Evolutionary conservation across 208 protist genomes (phyloP).

Genomic region (Kentomonas sorsogonicus): DNA sequence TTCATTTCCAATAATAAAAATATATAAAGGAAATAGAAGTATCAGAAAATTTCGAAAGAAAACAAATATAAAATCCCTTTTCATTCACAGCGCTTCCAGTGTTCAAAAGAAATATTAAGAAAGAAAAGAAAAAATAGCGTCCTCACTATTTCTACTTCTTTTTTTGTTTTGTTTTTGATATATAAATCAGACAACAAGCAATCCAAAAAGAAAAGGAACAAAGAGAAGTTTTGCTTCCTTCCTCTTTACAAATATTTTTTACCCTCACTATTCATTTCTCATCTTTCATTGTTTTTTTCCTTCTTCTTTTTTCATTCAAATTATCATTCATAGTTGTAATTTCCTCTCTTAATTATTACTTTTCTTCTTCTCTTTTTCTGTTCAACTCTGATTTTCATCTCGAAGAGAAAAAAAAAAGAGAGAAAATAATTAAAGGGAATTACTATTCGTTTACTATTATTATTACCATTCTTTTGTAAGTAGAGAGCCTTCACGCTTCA

Average conservation of each 20-base stretch:
- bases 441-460: constrained; percentile 8
- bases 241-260: background rate
- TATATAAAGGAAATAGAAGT: too few relatives aligned
- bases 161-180: background rate
- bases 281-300: constrained; percentile 4
- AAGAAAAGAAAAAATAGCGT: background rate
- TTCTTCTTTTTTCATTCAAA: constrained; percentile 4
- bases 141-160: background rate
- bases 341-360: background rate
- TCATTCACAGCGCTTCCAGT: too few relatives aligned
- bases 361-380: constrained; percentile 14
- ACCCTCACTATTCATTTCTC: too few relatives aligned
- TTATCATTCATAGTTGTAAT: background rate
- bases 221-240: background rate
- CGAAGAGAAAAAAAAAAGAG: constrained; percentile 10
- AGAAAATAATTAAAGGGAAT: constrained; percentile 3
- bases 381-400: too few relatives aligned
- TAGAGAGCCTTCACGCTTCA: too few relatives aligned
- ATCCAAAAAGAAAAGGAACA: background rate
- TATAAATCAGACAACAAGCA: background rate
- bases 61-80: too few relatives aligned
- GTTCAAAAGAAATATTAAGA: too few relatives aligned
- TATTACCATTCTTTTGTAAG: background rate
- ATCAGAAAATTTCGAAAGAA: too few relatives aligned
- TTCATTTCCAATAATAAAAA: too few relatives aligned